Evolutionary conservation across 192 early-diverging fungal species (phyloP), one percentile per base, ranked within the genome.

Genomic region (Chytriomyces sp.): DNA sequence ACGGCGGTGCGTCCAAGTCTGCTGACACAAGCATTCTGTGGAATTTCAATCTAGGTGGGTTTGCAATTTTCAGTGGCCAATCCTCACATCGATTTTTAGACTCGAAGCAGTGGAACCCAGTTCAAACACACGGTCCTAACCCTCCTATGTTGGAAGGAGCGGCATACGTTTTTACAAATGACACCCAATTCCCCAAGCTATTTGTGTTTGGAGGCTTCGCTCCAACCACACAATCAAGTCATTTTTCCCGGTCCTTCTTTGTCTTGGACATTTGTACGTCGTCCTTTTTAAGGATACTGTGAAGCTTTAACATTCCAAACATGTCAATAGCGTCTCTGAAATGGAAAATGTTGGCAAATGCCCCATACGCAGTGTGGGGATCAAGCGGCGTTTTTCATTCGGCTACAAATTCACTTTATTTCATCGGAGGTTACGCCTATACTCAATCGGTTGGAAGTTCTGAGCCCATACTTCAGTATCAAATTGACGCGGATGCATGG

Each of bases 401-500:
- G 5, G 22, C 26, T 1, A 81, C 76, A 8, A 77, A 77, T 61
- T 72, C 73, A 17, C 63, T 81, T 33, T 70, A 75, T 31, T 64
- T 81, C n/a, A 30, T 67, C 49, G 79, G 79, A 17, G 79, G 79
- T 17, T 71, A 55, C 36, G 64, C 67, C 7, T 77, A 63, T 52
- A 55, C 37, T n/a, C 25, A 37, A 31, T 5, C 41, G 64, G 19
- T 25, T 19, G 37, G 1, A 0, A 52, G 40, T 7, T n/a, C 22
- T 8, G 22, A 57, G n/a, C 69, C 69, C 2, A 52, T 39, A 3
- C 69, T 71, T 3, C 41, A 60, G 31, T 81, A 72, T 54, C 70
- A 73, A 10, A 81, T 81, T 52, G 79, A 81, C 39, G 64, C 75
- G 1, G 58, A 34, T 19, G 14, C 60, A 7, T 81, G 79, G 79